Evolutionary conservation across 2,329 filamentous ascomycete genomes (phyloP).

Genomic region (Taxawa tesnikishii): DNA sequence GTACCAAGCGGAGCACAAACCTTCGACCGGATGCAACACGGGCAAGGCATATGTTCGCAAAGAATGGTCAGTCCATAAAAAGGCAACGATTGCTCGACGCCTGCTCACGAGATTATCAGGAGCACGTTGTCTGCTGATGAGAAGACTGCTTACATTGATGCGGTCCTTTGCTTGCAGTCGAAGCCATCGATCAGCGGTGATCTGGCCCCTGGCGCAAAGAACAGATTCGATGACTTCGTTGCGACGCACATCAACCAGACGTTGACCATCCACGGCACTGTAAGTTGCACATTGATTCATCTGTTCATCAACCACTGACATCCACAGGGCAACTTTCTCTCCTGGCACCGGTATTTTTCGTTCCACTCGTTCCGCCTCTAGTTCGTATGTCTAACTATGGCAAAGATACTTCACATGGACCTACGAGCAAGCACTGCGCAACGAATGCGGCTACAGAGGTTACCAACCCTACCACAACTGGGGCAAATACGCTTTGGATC

Average conservation of each 20-base stretch:
- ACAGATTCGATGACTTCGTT: slow-evolving; percentile 18
- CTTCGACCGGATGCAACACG: slow-evolving; percentile 7
- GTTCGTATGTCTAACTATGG: too few relatives aligned
- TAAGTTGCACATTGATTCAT: slow-evolving; percentile 9
- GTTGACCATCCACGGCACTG: slow-evolving; percentile 13
- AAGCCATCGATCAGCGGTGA: slow-evolving; percentile 12
- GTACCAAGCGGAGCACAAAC: background rate
- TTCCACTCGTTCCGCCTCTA: slow-evolving; percentile 22
- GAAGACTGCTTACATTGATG: slow-evolving; percentile 17
- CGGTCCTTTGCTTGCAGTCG: slow-evolving; percentile 16
- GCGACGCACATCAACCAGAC: slow-evolving; percentile 16
- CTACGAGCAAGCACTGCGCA: slow-evolving; percentile 27
- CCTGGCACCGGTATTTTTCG: background rate
- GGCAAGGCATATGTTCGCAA: slow-evolving; percentile 25
- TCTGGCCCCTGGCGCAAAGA: slow-evolving; percentile 13
- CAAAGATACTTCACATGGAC: slow-evolving; percentile 30
- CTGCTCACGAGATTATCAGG: slow-evolving; percentile 1
- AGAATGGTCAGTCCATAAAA: slow-evolving; percentile 24
- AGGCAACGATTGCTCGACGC: background rate
- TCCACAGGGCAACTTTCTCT: background rate
- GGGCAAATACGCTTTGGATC: slow-evolving; percentile 33
- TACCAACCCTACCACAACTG: slow-evolving; percentile 41
- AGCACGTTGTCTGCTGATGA: slow-evolving; percentile 11
- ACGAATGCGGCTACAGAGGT: slow-evolving; percentile 31
- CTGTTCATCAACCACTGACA: too few relatives aligned